Conservation (phyloP, 257 asterid genomes). For the Lycium ferocissimum region DNA sequence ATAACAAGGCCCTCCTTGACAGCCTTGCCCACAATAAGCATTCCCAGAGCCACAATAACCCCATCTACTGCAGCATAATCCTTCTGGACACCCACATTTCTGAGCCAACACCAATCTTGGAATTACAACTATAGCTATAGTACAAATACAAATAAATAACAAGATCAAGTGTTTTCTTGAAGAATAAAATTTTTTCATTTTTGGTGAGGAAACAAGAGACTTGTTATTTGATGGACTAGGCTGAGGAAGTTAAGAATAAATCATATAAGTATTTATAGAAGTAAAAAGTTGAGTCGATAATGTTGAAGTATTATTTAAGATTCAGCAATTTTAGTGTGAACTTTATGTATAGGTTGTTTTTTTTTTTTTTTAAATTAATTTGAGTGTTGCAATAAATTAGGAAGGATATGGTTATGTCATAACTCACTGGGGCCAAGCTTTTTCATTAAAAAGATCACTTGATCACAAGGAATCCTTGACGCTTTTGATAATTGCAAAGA, state of each 20-base stretch:
- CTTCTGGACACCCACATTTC: slow-evolving; percentile 49
- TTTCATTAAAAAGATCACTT: neutral
- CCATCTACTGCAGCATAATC: slow-evolving; percentile 52
- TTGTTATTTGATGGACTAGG: neutral
- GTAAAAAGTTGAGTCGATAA: neutral
- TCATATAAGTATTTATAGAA: neutral
- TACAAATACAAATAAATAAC: neutral
- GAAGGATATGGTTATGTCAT: slow-evolving; percentile 26
- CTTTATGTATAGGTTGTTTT: neutral
- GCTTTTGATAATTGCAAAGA: neutral
- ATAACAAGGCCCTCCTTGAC: slow-evolving; percentile 50
- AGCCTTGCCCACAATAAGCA: slow-evolving; percentile 53
- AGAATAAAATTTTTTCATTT: neutral
- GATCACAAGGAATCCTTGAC: slow-evolving; percentile 12
- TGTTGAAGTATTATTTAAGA: neutral
- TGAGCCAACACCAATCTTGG: slow-evolving; percentile 37
- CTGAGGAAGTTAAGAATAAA: neutral
- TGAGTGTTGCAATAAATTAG: slow-evolving; percentile 8
- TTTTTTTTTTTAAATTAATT: neutral
- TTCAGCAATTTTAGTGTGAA: slow-evolving; percentile 17
- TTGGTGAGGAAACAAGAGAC: neutral
- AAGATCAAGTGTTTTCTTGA: neutral
- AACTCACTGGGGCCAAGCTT: neutral
- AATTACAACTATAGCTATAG: neutral
- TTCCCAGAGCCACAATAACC: slow-evolving; percentile 54